Evolutionary conservation across 1,284 basidiomycete genomes (phyloP).

Genomic region (Ustilago xerochloae): DNA sequence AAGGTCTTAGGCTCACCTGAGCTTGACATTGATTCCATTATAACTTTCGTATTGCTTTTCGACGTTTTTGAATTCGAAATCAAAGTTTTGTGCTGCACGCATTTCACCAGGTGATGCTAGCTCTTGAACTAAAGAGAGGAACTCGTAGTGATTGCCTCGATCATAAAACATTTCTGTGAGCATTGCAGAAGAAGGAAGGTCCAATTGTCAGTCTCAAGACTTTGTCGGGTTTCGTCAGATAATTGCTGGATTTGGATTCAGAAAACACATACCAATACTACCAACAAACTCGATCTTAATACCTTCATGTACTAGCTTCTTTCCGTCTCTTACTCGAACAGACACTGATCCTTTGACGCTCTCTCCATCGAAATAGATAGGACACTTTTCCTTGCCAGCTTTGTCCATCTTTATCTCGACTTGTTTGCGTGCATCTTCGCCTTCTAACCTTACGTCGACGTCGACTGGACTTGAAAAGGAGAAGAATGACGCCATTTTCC

Average conservation of each 20-base stretch:
- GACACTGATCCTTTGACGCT: constrained; percentile 85
- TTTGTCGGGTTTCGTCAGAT: too few relatives aligned
- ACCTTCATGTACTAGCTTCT: constrained; percentile 93
- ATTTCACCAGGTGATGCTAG: constrained; percentile 93
- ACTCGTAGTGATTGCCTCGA: constrained; percentile 97
- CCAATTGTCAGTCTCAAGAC: not conserved
- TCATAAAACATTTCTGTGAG: constrained; percentile 90
- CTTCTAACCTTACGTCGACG: constrained; percentile 84
- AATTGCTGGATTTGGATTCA: too few relatives aligned
- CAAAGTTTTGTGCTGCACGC: constrained; percentile 91
- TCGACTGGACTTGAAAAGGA: constrained; percentile 87
- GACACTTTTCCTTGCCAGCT: constrained; percentile 82
- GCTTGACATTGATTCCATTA: constrained; percentile 96
- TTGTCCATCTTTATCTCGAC: constrained; percentile 76
- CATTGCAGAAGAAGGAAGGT: not conserved
- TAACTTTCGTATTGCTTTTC: constrained; percentile 99
- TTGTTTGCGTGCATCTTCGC: constrained; percentile 84
- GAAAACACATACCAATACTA: constrained; percentile 80
- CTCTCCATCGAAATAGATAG: constrained; percentile 96
- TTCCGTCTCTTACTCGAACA: constrained; percentile 90
- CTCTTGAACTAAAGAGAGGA: constrained; percentile 93
- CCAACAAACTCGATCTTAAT: constrained; percentile 98
- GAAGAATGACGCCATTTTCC: constrained; percentile 84
- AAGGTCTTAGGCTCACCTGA: constrained; percentile 69
- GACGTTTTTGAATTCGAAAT: constrained; percentile 98